Evolutionary conservation across 2,329 filamentous ascomycete genomes (phyloP).

Genomic region (Tolypocladium ovalisporum): DNA sequence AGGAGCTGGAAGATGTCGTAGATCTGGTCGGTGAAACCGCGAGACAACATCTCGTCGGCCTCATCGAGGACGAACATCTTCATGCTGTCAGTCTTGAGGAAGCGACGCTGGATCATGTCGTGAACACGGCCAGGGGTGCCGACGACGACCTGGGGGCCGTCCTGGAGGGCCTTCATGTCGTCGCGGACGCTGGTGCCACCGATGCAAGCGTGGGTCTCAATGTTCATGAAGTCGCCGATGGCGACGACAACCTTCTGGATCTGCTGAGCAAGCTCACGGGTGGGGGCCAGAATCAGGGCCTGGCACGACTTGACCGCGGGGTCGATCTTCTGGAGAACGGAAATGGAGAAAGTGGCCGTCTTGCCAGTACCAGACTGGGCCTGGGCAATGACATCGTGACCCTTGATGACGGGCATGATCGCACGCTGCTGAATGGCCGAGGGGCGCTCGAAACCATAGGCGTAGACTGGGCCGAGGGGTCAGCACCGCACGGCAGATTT

Average conservation of each 20-base stretch:
- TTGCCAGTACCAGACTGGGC: conserved; percentile 99
- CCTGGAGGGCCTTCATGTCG: conserved; percentile 94
- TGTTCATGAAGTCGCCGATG: conserved; percentile 98
- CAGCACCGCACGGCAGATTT: conserved; percentile 9
- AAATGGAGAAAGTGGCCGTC: conserved; percentile 99
- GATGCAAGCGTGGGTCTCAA: conserved; percentile 98
- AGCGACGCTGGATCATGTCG: conserved; percentile 98
- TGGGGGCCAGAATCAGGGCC: conserved; percentile 94
- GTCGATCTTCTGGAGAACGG: conserved; percentile 97
- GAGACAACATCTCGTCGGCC: conserved; percentile 98
- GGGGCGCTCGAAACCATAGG: conserved; percentile 99
- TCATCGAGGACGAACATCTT: conserved; percentile 99
- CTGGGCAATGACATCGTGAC: conserved; percentile 98
- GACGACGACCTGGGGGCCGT: conserved; percentile 93
- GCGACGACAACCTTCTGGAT: conserved; percentile 99
- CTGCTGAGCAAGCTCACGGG: conserved; percentile 96
- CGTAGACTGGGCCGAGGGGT: conserved; percentile 55
- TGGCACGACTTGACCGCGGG: conserved; percentile 90
- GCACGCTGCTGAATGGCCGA: conserved; percentile 99
- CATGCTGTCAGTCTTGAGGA: conserved; percentile 94
- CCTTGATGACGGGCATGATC: conserved; percentile 99
- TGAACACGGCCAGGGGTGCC: conserved; percentile 97
- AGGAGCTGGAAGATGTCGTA: conserved; percentile 99
- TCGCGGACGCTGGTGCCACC: conserved; percentile 97
- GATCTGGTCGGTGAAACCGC: conserved; percentile 99